Percentiles rank a stretch among this genome's conserved stretches.
Evolutionary conservation across 208 protist genomes (phyloP).

Genomic region (Crithidia acanthocephali): DNA sequence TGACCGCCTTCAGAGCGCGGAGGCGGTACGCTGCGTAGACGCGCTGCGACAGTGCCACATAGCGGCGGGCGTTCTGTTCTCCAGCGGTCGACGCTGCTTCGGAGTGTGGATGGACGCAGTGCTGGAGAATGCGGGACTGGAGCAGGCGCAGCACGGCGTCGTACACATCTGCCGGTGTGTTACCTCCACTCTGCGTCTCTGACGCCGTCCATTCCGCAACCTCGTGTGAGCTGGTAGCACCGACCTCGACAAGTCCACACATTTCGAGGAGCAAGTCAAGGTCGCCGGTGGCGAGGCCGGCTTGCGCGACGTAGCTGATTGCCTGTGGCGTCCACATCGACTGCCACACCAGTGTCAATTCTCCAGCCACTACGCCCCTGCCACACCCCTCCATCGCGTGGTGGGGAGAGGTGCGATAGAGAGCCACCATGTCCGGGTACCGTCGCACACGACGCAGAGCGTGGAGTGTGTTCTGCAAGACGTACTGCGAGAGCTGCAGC

Average conservation of each 20-base stretch:
- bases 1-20: conserved; percentile 11
- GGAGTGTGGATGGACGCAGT: neutral
- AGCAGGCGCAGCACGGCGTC: conserved; percentile 56
- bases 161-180: conserved; percentile 51
- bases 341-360: conserved; percentile 24
- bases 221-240: neutral
- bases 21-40: conserved; percentile 27
- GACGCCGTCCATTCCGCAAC: too few relatives aligned
- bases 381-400: neutral
- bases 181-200: neutral
- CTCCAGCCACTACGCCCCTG: neutral
- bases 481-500: conserved; percentile 25
- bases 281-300: conserved; percentile 50
- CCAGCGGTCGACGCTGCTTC: neutral
- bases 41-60: conserved; percentile 28
- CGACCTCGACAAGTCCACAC: conserved; percentile 6
- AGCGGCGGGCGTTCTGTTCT: conserved; percentile 1
- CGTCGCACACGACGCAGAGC: conserved; percentile 54
- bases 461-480: conserved; percentile 57
- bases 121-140: conserved; percentile 40
- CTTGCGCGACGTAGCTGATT: conserved; percentile 58
- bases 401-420: conserved; percentile 30
- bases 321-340: conserved; percentile 49
- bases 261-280: conserved; percentile 50
- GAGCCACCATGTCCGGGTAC: conserved; percentile 43